Conservation (phyloP, 2,329 filamentous ascomycete species). For the Fusarium anguioides region DNA sequence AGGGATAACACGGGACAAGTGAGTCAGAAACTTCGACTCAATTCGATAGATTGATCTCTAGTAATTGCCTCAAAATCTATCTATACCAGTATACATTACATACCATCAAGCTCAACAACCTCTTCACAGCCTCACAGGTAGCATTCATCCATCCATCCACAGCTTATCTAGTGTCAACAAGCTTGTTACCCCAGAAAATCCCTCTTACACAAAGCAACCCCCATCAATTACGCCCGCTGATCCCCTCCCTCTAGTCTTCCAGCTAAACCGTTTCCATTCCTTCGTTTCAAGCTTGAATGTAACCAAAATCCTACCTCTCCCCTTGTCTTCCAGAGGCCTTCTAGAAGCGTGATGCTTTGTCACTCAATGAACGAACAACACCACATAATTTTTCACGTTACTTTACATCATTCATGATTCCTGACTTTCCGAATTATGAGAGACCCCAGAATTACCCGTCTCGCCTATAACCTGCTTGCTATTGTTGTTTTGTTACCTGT, state of each 20-base stretch:
- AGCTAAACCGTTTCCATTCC: background rate
- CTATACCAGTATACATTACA: background rate
- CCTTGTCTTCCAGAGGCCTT: slow-evolving; percentile 19
- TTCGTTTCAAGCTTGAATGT: slow-evolving; percentile 17
- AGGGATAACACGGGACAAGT: background rate
- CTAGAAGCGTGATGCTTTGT: slow-evolving; percentile 7
- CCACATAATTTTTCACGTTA: slow-evolving; percentile 1
- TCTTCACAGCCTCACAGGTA: too few relatives aligned
- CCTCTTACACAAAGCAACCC: background rate
- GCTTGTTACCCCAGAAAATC: slow-evolving; percentile 34
- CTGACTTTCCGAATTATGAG: slow-evolving; percentile 8
- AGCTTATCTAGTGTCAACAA: slow-evolving; percentile 19
- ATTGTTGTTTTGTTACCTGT: background rate
- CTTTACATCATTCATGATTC: slow-evolving; percentile 1
- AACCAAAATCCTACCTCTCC: background rate
- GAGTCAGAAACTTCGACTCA: background rate
- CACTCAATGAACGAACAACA: background rate
- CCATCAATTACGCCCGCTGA: slow-evolving; percentile 20
- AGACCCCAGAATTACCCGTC: background rate
- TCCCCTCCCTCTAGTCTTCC: background rate
- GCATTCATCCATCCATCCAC: slow-evolving; percentile 15
- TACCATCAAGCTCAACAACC: too few relatives aligned
- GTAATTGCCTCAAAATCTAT: background rate
- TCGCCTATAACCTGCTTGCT: background rate
- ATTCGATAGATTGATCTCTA: background rate